phyloP scores from a whole-genome alignment of 1,139 yeast species.

The Scheffersomyces titani region DNA sequence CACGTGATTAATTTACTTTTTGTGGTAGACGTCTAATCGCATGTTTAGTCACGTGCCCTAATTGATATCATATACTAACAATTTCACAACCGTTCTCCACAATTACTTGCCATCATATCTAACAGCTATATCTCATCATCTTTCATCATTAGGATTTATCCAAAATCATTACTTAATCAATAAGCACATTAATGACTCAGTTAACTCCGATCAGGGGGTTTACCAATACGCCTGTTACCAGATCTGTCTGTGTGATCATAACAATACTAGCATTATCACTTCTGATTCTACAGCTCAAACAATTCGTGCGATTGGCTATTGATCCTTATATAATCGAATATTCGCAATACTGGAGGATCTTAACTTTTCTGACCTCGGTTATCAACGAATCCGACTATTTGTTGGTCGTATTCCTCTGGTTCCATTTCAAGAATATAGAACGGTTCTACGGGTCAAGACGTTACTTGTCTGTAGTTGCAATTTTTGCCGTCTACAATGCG shows the following conservation, averaged over 20 bases:
- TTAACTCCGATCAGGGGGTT: constrained; percentile 53
- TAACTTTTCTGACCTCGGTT: constrained; percentile 56
- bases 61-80: background rate
- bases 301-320: constrained; percentile 51
- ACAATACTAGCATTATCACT: constrained; percentile 52
- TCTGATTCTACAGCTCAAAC: constrained; percentile 59
- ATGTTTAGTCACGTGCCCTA: background rate
- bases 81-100: background rate
- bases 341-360: constrained; percentile 68
- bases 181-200: constrained; percentile 10
- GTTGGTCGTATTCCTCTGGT: constrained; percentile 51
- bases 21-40: background rate
- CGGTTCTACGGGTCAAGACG: constrained; percentile 64
- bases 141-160: background rate
- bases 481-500: constrained; percentile 38
- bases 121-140: background rate
- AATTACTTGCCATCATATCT: background rate
- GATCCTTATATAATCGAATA: constrained; percentile 63
- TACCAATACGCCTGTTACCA: constrained; percentile 59
- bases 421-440: constrained; percentile 64
- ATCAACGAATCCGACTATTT: constrained; percentile 69
- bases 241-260: constrained; percentile 39
- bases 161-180: background rate
- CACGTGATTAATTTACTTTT: background rate
- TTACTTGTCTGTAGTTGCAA: constrained; percentile 41